These are phyloP conservation scores for Asterophora parasitica DNA, from an alignment of 768 basidiomycete genomes.

Conservation along the genomic window DNA sequence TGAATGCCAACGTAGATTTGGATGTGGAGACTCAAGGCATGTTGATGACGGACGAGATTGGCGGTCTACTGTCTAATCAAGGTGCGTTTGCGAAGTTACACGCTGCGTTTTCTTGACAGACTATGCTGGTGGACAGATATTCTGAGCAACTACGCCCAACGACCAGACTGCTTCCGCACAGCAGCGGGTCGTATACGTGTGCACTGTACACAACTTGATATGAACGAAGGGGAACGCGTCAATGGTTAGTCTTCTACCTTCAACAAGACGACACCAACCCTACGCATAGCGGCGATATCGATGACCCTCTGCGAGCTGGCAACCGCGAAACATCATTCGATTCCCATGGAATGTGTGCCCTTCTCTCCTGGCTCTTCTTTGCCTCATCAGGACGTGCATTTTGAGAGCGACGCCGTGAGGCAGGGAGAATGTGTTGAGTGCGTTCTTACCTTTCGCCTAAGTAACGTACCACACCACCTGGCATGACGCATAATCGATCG, in stretches of 20 bases:
- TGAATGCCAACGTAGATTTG: too few species aligned
- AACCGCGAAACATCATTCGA: conserved; percentile 62
- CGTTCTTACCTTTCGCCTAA: background rate
- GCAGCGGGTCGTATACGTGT: conserved; percentile 43
- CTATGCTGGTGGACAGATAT: conserved; percentile 9
- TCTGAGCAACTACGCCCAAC: conserved; percentile 37
- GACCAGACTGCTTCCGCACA: conserved; percentile 61
- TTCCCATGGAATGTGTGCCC: conserved; percentile 59
- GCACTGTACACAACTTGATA: conserved; percentile 52
- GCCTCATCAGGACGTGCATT: background rate
- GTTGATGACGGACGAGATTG: conserved; percentile 13
- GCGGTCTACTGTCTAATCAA: conserved; percentile 8
- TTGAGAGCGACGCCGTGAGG: background rate
- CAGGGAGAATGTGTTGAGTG: conserved; percentile 53
- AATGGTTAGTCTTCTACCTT: conserved; percentile 28
- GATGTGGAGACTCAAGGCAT: background rate
- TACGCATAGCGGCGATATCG: conserved; percentile 55
- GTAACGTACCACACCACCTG: background rate
- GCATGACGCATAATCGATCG: background rate
- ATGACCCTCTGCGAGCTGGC: conserved; percentile 81
- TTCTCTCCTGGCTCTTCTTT: conserved; percentile 24
- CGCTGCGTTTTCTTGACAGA: background rate
- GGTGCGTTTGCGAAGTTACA: conserved; percentile 3
- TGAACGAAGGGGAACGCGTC: conserved; percentile 58
- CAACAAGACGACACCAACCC: background rate